Evolutionary conservation across 2,329 filamentous ascomycete genomes (phyloP).

Genomic region (Penicillium sp.): DNA sequence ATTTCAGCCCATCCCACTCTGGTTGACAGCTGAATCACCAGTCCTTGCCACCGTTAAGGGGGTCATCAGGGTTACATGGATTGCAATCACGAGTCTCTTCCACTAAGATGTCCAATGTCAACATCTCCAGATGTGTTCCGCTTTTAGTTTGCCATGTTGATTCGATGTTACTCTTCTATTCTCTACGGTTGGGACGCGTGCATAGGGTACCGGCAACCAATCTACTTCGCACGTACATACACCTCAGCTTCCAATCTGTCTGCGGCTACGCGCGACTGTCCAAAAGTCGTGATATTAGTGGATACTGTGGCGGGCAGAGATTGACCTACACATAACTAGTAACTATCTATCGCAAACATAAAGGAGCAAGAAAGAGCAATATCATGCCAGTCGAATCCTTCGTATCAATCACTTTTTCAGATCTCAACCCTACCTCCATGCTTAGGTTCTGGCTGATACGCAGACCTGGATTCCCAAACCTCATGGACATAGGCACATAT

Average conservation of each 20-base stretch:
- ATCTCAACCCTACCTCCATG: too few relatives aligned
- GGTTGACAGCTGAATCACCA: not conserved
- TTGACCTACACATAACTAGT: too few relatives aligned
- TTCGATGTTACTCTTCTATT: conserved; percentile 8
- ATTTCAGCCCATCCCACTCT: conserved; percentile 1
- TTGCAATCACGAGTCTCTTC: not conserved
- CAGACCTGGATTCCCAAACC: not conserved
- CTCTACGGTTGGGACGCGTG: conserved; percentile 11
- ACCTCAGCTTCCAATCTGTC: not conserved
- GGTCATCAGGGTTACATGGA: conserved; percentile 2
- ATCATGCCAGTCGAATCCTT: not conserved
- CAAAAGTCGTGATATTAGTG: not conserved
- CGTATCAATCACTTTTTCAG: not conserved
- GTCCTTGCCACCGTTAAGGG: conserved; percentile 7
- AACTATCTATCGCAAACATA: too few relatives aligned
- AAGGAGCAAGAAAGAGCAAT: not conserved
- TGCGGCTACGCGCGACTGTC: not conserved
- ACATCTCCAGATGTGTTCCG: not conserved
- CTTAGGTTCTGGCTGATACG: not conserved
- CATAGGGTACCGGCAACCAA: not conserved
- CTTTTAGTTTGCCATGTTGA: conserved; percentile 1
- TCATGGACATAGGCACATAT: not conserved
- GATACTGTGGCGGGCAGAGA: not conserved
- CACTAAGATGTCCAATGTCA: not conserved
- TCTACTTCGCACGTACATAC: not conserved